A percentile compares a stretch with the other conserved stretches of the same genome.
phyloP scores from a whole-genome alignment of 352 stramenopile genomes.

The Phytopythium oedochilum region DNA sequence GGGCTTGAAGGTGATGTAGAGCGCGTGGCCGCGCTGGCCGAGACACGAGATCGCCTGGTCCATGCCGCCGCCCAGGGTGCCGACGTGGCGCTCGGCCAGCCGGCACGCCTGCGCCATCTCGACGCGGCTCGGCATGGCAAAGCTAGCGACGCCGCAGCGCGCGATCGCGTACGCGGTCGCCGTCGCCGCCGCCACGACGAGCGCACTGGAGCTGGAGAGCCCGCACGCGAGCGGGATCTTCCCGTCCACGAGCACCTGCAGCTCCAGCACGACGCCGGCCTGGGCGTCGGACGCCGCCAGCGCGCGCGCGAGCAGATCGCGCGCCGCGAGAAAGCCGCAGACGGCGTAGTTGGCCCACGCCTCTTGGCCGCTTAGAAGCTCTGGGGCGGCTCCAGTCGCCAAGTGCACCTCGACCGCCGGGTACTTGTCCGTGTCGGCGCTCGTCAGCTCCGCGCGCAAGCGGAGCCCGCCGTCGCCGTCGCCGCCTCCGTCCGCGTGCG shows the following conservation, averaged over 20 bases:
- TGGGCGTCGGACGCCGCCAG: slow-evolving; percentile 6
- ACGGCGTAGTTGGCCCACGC: slow-evolving; percentile 36
- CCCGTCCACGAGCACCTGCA: slow-evolving; percentile 66
- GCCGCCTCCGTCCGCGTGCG: background rate
- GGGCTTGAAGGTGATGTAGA: slow-evolving; percentile 57
- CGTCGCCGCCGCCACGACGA: slow-evolving; percentile 68
- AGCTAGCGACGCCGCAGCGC: background rate
- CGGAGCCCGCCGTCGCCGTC: background rate
- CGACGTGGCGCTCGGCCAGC: slow-evolving; percentile 54
- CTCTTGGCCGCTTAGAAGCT: slow-evolving; percentile 6
- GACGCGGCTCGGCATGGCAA: slow-evolving; percentile 17
- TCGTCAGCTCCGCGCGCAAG: slow-evolving; percentile 17
- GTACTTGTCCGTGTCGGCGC: slow-evolving; percentile 9
- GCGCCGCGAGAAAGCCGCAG: slow-evolving; percentile 25
- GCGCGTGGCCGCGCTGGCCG: slow-evolving; percentile 32
- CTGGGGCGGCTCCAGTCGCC: slow-evolving; percentile 2
- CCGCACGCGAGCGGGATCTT: slow-evolving; percentile 61
- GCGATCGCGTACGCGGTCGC: slow-evolving; percentile 22
- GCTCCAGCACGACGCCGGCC: background rate
- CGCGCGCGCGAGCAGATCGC: slow-evolving; percentile 1
- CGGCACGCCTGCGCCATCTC: slow-evolving; percentile 56
- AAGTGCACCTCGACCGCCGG: background rate
- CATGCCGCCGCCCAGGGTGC: slow-evolving; percentile 81
- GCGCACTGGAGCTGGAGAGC: slow-evolving; percentile 74
- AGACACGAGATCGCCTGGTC: slow-evolving; percentile 74